Percentiles rank a stretch among this genome's conserved stretches.
Conservation (phyloP, 2,329 filamentous ascomycete species). For the Diaporthe batatas region DNA sequence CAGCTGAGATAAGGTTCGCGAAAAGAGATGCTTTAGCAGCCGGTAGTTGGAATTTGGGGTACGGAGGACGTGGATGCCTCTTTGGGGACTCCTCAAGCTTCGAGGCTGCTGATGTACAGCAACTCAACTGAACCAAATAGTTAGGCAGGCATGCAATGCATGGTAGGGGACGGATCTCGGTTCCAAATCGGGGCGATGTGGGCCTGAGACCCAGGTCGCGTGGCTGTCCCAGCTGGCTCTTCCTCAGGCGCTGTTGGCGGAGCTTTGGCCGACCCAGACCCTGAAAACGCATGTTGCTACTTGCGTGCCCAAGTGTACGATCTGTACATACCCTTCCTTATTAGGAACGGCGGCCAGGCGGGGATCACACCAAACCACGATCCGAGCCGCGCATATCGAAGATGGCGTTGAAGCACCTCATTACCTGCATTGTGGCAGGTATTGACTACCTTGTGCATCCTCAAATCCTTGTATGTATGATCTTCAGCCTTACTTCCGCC, state of each 20-base stretch:
- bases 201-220: neutral
- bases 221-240: neutral
- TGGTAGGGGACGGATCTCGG: neutral
- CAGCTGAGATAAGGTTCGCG: conserved; percentile 1
- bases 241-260: neutral
- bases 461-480: conserved; percentile 52
- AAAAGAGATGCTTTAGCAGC: neutral
- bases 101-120: neutral
- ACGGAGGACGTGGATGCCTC: neutral
- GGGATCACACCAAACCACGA: conserved; percentile 24
- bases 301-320: too few relatives aligned
- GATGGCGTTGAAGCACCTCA: conserved; percentile 41
- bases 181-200: neutral
- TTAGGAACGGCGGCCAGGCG: too few relatives aligned
- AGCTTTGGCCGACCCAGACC: neutral
- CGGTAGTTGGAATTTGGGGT: neutral
- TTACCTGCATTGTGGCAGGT: conserved; percentile 53
- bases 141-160: too few relatives aligned
- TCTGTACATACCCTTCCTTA: too few relatives aligned
- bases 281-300: neutral
- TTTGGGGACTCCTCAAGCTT: neutral
- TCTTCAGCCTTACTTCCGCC: neutral
- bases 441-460: conserved; percentile 57
- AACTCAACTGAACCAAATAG: too few relatives aligned
- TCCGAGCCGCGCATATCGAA: conserved; percentile 17